Evolutionary conservation across 2,329 filamentous ascomycete genomes (phyloP).

Genomic region (Cercospora canescens): DNA sequence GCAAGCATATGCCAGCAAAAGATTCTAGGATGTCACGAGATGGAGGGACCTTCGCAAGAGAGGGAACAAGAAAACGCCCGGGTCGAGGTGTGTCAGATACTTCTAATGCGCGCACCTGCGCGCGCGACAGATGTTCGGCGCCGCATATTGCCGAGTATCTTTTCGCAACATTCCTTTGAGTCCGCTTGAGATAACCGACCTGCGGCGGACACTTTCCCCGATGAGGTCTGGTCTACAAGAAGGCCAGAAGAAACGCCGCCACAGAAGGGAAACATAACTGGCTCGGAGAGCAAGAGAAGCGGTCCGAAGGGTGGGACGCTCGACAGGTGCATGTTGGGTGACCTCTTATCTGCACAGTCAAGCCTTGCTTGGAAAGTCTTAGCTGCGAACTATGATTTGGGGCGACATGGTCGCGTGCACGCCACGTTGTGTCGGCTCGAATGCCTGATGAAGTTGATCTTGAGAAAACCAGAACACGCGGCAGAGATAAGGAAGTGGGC

Average conservation of each 20-base stretch:
- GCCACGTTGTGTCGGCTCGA: neutral
- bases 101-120: neutral
- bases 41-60: neutral
- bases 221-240: neutral
- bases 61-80: neutral
- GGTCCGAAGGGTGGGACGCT: neutral
- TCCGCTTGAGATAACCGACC: neutral
- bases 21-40: neutral
- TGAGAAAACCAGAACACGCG: neutral
- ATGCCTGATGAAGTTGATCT: neutral
- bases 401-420: neutral
- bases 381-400: neutral
- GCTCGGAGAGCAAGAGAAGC: neutral
- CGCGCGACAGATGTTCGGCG: neutral
- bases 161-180: neutral
- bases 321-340: neutral
- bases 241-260: neutral
- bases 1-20: neutral
- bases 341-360: neutral
- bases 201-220: neutral
- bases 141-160: conserved; percentile 9
- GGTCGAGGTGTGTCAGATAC: neutral
- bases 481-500: conserved; percentile 1
- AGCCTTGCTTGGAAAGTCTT: conserved; percentile 5
- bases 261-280: neutral